Conservation (phyloP, 2,329 filamentous ascomycete genomes). For the Diaporthe velutina region DNA sequence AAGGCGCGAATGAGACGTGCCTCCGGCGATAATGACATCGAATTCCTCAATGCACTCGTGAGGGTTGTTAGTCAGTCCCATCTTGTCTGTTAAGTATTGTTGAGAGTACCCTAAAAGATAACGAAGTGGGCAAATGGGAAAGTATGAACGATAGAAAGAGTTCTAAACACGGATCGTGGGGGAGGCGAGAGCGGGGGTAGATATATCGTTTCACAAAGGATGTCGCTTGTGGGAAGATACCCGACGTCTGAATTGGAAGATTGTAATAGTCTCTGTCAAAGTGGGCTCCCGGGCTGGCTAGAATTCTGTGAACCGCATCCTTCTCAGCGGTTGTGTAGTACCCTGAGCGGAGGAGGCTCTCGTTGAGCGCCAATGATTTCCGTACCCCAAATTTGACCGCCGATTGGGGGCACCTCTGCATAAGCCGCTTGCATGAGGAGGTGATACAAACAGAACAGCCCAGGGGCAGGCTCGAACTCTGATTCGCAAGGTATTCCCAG, state of each 20-base stretch:
- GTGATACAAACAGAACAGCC: background rate
- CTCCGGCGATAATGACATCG: conserved; percentile 56
- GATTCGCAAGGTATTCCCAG: background rate
- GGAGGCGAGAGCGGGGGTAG: background rate
- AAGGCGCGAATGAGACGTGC: conserved; percentile 11
- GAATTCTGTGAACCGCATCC: background rate
- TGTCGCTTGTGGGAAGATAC: background rate
- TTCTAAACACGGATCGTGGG: background rate
- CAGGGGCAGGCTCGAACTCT: background rate
- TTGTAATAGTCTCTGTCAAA: background rate
- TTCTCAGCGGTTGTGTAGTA: background rate
- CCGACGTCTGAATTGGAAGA: background rate
- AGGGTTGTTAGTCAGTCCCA: conserved; percentile 40
- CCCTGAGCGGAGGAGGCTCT: background rate
- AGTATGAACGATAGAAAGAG: background rate
- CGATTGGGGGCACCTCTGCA: background rate
- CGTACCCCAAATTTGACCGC: background rate
- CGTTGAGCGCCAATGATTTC: background rate
- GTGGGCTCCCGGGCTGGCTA: background rate
- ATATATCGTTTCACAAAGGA: background rate
- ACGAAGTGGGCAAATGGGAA: background rate
- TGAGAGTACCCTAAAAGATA: background rate
- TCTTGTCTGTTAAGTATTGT: background rate
- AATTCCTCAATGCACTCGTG: conserved; percentile 51
- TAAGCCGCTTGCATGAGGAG: conserved; percentile 8